Conservation (phyloP, 2,329 filamentous ascomycete genomes). For the Colletotrichum sp. region DNA sequence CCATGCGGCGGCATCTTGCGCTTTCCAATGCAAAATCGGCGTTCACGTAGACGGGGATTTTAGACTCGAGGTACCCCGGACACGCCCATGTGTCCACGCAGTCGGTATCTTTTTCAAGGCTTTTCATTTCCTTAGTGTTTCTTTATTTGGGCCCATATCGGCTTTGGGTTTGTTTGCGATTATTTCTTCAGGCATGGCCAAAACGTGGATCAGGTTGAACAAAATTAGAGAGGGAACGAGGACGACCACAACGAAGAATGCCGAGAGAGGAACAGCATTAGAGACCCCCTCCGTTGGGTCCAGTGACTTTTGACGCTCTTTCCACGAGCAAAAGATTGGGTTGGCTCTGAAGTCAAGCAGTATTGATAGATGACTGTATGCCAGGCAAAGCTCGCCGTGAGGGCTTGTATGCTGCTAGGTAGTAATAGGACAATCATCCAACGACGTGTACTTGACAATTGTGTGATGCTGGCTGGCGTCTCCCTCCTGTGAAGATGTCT, state of each 20-base stretch:
- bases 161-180: slow-evolving; percentile 8
- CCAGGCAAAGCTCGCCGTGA: neutral
- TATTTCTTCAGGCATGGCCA: slow-evolving; percentile 16
- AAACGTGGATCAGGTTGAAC: slow-evolving; percentile 21
- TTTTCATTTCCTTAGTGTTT: neutral
- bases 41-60: slow-evolving; percentile 20
- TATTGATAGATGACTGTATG: slow-evolving; percentile 19
- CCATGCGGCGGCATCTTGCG: slow-evolving; percentile 18
- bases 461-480: neutral
- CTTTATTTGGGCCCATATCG: slow-evolving; percentile 1
- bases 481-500: neutral
- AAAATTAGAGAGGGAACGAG: slow-evolving; percentile 17
- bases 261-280: slow-evolving; percentile 7
- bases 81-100: neutral
- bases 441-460: neutral
- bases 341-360: neutral
- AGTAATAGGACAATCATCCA: slow-evolving; percentile 14
- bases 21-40: slow-evolving; percentile 19
- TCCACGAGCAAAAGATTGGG: neutral
- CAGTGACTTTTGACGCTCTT: slow-evolving; percentile 15
- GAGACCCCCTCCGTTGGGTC: slow-evolving; percentile 10
- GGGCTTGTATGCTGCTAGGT: neutral
- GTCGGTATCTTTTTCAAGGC: slow-evolving; percentile 10
- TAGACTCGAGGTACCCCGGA: slow-evolving; percentile 11
- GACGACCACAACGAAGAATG: slow-evolving; percentile 14